Evolutionary conservation across 306 rosid species (phyloP).

Genomic region (Ormosia semicastrata): DNA sequence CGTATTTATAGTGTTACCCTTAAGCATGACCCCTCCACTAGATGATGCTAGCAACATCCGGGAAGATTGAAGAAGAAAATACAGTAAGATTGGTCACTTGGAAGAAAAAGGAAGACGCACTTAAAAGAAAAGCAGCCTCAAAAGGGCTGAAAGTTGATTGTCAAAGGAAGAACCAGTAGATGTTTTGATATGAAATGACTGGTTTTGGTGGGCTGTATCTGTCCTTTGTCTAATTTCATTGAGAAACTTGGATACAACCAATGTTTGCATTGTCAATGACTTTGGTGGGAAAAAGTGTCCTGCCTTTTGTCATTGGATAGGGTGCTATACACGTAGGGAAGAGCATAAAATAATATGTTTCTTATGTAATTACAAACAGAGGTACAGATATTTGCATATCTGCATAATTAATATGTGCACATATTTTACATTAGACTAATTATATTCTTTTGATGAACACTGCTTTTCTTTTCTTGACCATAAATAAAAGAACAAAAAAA

Average conservation of each 20-base stretch:
- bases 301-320: slow-evolving; percentile 43
- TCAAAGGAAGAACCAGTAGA: slow-evolving; percentile 45
- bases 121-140: slow-evolving; percentile 51
- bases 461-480: background rate
- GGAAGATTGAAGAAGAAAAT: slow-evolving; percentile 24
- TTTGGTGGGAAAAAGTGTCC: slow-evolving; percentile 49
- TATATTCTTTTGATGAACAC: background rate
- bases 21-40: slow-evolving; percentile 36
- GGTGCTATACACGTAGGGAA: slow-evolving; percentile 23
- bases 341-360: slow-evolving; percentile 23
- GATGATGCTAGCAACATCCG: slow-evolving; percentile 14
- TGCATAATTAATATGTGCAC: background rate
- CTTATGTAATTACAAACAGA: slow-evolving; percentile 14
- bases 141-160: slow-evolving; percentile 88
- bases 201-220: slow-evolving; percentile 47
- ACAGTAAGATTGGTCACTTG: slow-evolving; percentile 37
- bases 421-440: background rate
- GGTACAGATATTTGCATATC: slow-evolving; percentile 3
- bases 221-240: slow-evolving; percentile 36
- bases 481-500: background rate
- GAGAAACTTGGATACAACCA: slow-evolving; percentile 42
- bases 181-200: slow-evolving; percentile 55
- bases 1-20: slow-evolving; percentile 12
- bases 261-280: slow-evolving; percentile 44
- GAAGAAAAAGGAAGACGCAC: slow-evolving; percentile 46